Evolutionary conservation across 306 rosid genomes (phyloP), one percentile per base, ranked within the genome.

Genomic region (Rosa multiflora): DNA sequence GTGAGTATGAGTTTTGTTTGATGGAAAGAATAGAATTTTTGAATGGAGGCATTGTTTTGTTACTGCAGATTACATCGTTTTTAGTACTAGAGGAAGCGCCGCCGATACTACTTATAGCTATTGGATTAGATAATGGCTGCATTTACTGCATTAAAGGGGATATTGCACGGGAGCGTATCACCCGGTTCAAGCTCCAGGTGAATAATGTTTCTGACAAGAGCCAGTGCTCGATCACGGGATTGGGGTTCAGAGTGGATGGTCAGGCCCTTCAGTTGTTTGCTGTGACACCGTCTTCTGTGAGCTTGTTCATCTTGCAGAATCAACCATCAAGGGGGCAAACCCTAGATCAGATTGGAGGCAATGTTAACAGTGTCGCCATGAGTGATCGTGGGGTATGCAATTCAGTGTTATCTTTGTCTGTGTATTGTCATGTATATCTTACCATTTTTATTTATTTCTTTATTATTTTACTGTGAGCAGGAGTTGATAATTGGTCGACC

Each of bases 111-210:
- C 97, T 91, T 46, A 90, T 95, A 21, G 96, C 98, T 79, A 88
- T 95, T 82, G 99, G 99, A 72, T 86, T 95, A 72, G 92, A 93
- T 84, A 95, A 90, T 80, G 99, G 99, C 74, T 88, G 84, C 70
- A 92, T 93, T 84, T 95, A 95, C 85, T 95, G 98, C 84, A 89
- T 95, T 79, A 93, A 91, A 87, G 99, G 99, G 76, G 98, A 93
- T 82, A 92, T 95, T 87, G 99, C 94, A 8, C 87, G 99, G 56
- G 99, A 95, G 83, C 94, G 99, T 26, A 95, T 95, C 73, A 88
- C 88, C 58, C 91, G 99, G 47, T 95, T 93, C 79, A 91, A 89
- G 93, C 98, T 93, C 85, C 91, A 93, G 79, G 94, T 95, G 80
- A 95, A 95, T 76, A 78, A 48, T 71, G 83, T 75, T 53, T 85